Base-by-base conservation (phyloP, 257 asterid species). In the Salvia hispanica region DNA sequence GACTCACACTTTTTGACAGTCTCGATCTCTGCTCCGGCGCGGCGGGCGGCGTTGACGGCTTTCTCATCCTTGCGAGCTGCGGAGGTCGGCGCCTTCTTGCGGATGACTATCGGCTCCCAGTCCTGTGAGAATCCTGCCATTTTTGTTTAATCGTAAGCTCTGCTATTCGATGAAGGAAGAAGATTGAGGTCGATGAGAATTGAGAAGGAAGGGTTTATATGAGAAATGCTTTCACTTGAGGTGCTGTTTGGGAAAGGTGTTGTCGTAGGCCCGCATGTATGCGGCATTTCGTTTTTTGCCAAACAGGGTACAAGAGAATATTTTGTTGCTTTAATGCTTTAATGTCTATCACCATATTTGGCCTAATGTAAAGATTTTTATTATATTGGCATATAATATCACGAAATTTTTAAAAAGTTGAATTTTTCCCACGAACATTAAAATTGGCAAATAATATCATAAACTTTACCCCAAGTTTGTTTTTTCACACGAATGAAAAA, bases 1-100 rank as follows among this genome's bases (percentile, higher is more conserved):
- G 5, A 76, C 71, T 40, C 66, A 90, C 98, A 84, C 73, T 92
- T 92, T 69, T 62, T 82, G 73, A 89, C 39, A 67, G 98, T 92
- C 72, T 92, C 98, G 80, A 89, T 87, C 81, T 89, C 98, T 8
- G 96, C 98, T 54, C 98, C 98, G 62, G 82, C 1, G 58, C 98
- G 98, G 69, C 98, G 97, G 60, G 98, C 98, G 36, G 95, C 97
- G 95, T 92, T 92, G 80, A 92, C 97, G 66, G 98, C 95, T 75
- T 92, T 92, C 81, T 92, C 97, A 67, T 90, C 97, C 84, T 90
- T 92, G 2, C 97, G 86, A 12, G 96, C 98, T 42, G 98, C 98
- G 74, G 98, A 53, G 34, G 96, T 92, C 4, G 98, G 98, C 3
- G 97, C 89, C 76, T 84, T 92, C 85, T 92, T 92, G 42, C 98